Evolutionary conservation across 768 basidiomycete genomes (phyloP).

Genomic region (Boletus sensibilis): DNA sequence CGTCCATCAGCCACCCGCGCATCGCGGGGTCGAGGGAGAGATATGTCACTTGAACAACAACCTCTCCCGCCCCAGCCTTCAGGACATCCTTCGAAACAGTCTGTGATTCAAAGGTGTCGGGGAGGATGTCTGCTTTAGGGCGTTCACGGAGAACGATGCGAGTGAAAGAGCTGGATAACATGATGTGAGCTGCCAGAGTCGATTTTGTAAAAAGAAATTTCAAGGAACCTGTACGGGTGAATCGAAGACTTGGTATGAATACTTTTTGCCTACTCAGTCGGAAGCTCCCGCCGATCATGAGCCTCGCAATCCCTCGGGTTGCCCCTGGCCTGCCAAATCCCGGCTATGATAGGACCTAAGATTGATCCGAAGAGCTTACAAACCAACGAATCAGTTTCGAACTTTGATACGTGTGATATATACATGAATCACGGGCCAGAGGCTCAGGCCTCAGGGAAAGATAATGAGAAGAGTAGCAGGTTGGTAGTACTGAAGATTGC

Average conservation of each 20-base stretch:
- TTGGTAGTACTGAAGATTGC: neutral
- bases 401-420: neutral
- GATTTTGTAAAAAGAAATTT: neutral
- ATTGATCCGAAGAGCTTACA: no score
- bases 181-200: neutral
- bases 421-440: neutral
- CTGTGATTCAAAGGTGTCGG: constrained; percentile 71
- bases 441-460: neutral
- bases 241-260: neutral
- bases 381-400: neutral
- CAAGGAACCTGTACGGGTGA: neutral
- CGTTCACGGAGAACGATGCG: constrained; percentile 76
- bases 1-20: constrained; percentile 78
- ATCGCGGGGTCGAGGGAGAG: constrained; percentile 86
- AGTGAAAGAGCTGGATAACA: constrained; percentile 45
- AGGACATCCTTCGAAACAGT: constrained; percentile 49
- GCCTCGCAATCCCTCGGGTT: no score
- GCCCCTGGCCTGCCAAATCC: no score
- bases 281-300: no score
- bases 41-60: constrained; percentile 77
- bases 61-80: constrained; percentile 50
- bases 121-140: constrained; percentile 64
- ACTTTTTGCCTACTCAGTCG: neutral
- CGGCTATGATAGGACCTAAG: no score
- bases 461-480: no score